phyloP scores from a whole-genome alignment of 139 green algal genomes.

The Trebouxia sp. region DNA sequence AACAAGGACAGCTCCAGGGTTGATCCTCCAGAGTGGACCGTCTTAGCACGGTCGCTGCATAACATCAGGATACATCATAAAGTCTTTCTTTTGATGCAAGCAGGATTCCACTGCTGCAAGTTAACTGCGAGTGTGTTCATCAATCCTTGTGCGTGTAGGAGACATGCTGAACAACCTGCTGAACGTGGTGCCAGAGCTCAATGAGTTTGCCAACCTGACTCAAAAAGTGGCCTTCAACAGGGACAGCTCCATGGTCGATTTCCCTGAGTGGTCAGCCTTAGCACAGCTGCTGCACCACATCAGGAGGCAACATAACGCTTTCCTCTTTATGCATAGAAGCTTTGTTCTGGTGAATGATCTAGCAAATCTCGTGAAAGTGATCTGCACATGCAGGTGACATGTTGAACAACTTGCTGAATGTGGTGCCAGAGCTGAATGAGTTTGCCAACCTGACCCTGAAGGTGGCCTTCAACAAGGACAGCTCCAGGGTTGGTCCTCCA shows the following conservation, averaged over 20 bases:
- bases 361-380: neutral
- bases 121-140: too few species aligned
- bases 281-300: neutral
- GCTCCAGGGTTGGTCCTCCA: slow-evolving; percentile 58
- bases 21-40: slow-evolving; percentile 40
- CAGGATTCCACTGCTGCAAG: too few species aligned
- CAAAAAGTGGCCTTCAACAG: neutral
- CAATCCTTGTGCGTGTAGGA: slow-evolving; percentile 25
- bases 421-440: slow-evolving; percentile 80
- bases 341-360: too few species aligned
- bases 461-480: slow-evolving; percentile 70
- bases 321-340: neutral
- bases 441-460: slow-evolving; percentile 82
- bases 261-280: slow-evolving; percentile 36
- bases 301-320: neutral
- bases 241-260: slow-evolving; percentile 49
- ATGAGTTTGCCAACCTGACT: neutral
- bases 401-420: slow-evolving; percentile 50
- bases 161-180: slow-evolving; percentile 48
- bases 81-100: neutral
- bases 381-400: slow-evolving; percentile 38
- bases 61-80: neutral
- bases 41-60: neutral
- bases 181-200: neutral
- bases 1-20: slow-evolving; percentile 45